Base-by-base conservation (phyloP, 2,329 filamentous ascomycete genomes). In the Ophiostoma pallidulum region DNA sequence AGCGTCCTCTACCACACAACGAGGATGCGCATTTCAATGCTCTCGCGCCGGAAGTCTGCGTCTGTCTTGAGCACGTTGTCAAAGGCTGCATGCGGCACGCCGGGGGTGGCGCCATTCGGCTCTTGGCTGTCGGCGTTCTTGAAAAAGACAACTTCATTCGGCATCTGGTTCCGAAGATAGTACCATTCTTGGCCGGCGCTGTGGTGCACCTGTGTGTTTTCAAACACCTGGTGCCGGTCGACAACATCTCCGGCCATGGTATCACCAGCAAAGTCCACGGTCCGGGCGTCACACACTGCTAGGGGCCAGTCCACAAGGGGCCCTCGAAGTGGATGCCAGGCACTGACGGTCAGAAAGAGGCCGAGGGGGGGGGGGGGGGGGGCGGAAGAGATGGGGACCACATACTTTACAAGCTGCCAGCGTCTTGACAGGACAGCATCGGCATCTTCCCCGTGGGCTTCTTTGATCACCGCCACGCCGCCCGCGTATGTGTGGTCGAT, bases 401-500 rank as follows among this genome's bases (percentile, higher is more conserved):
- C 50, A 7, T 32, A 52, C 50, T 52, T 52, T 5, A 52, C 51
- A 2, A 52, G 29, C 42, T 52, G 51, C 48, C 51, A 52, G 8
- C 48, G 22, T 3, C 38, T 41, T 0, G 24, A 14, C 18, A 52
- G 19, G 2, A 51, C 31, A 1, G 41, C 41, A 0, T 50, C 44
- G 4, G 50, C 50, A 1, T 41, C 41, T 2, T 39, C 41, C n/a
- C 47, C 47, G 13, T 50, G 50, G 2, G 71, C 76, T 61, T 80
- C 77, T 43, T 74, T 74, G 14, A 77, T 64, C 2, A 82, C 69
- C 0, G 74, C 77, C 6, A 80, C 62, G 4, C 72, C 71, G 26
- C 51, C 51, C 14, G 55, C 56, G 40, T 72, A 70, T 4, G 51
- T 49, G 31, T 53, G 51, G 46, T 53, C 51, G 13, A 53, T 53